Evolutionary conservation across 2,329 filamentous ascomycete species (phyloP).

Genomic region (Pseudodiploospora longispora): DNA sequence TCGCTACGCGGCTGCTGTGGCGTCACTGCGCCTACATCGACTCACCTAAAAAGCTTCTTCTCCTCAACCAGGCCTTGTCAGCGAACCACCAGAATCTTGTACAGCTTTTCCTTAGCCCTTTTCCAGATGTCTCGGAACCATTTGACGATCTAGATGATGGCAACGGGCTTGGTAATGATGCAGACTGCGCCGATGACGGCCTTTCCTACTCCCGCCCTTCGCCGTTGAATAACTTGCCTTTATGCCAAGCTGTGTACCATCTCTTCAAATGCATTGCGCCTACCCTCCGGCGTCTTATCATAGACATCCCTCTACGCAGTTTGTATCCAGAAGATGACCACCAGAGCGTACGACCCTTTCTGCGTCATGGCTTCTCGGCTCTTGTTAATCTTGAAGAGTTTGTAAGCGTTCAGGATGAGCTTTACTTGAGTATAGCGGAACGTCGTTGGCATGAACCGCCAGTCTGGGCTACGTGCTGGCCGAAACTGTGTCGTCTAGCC

Average conservation of each 20-base stretch:
- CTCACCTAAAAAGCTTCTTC: background rate
- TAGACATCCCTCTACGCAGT: conserved; percentile 15
- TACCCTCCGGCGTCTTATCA: conserved; percentile 6
- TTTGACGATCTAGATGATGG: background rate
- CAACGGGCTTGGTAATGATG: background rate
- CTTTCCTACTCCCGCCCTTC: background rate
- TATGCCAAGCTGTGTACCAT: conserved; percentile 1
- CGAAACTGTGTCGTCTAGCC: conserved; percentile 13
- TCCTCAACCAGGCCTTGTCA: background rate
- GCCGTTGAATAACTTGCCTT: background rate
- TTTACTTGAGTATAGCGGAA: conserved; percentile 4
- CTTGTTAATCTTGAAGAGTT: conserved; percentile 16
- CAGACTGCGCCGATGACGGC: too few species aligned
- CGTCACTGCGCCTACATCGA: conserved; percentile 6
- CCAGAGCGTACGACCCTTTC: background rate
- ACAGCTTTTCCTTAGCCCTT: conserved; percentile 1
- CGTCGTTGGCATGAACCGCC: conserved; percentile 1
- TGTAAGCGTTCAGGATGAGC: conserved; percentile 14
- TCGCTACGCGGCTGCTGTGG: conserved; percentile 1
- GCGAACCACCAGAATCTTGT: background rate
- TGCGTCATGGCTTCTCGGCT: conserved; percentile 12
- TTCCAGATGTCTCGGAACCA: background rate
- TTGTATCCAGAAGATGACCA: conserved; percentile 3
- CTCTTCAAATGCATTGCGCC: conserved; percentile 1
- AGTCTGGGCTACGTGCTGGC: conserved; percentile 13